phyloP scores from a whole-genome alignment of 805 yeast genomes.

The Pichia heedii region DNA sequence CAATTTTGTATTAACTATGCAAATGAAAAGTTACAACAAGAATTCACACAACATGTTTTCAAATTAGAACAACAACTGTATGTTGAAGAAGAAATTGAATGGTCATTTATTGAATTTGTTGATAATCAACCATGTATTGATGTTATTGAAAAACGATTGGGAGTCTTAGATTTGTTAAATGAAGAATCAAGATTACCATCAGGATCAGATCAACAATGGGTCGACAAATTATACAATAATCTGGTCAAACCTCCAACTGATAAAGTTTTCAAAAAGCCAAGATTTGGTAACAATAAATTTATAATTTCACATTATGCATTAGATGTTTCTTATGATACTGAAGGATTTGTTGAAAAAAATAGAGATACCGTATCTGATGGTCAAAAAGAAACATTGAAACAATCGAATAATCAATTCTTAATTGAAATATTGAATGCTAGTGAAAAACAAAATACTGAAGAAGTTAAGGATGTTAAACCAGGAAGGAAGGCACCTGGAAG shows the following conservation, averaged over 20 bases:
- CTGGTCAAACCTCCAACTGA: constrained; percentile 70
- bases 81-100: constrained; percentile 82
- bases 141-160: constrained; percentile 80
- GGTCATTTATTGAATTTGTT: constrained; percentile 93
- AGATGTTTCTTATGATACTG: constrained; percentile 85
- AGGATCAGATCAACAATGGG: constrained; percentile 89
- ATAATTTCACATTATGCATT: constrained; percentile 90
- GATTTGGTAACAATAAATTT: constrained; percentile 87
- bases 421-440: constrained; percentile 54
- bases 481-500: constrained; percentile 44
- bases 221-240: constrained; percentile 79
- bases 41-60: constrained; percentile 94
- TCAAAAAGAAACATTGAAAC: constrained; percentile 74
- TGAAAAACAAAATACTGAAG: constrained; percentile 47
- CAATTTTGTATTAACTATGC: constrained; percentile 97
- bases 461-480: constrained; percentile 22
- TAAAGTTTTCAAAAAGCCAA: constrained; percentile 79
- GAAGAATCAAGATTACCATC: constrained; percentile 94
- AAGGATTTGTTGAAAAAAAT: constrained; percentile 93
- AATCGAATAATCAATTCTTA: constrained; percentile 59
- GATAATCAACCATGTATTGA: constrained; percentile 97
- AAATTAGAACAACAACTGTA: constrained; percentile 96
- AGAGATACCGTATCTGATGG: constrained; percentile 98
- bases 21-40: constrained; percentile 94
- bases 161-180: constrained; percentile 80